Conservation (phyloP, 306 rosid genomes). For the Sphenostylis stenocarpa region DNA sequence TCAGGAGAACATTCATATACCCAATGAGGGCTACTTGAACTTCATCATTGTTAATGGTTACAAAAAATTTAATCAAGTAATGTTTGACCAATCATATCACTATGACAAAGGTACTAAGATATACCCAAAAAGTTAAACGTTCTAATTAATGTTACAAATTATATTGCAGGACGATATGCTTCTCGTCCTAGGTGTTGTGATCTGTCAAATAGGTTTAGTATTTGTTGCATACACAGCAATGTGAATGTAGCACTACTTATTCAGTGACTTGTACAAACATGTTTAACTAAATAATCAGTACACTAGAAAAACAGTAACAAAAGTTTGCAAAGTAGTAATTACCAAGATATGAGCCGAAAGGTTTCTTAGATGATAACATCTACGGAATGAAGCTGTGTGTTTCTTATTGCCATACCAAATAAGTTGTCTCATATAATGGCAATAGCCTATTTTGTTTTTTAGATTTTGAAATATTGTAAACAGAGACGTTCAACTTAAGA, state of each 20-base stretch:
- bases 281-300: neutral
- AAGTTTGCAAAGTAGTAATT: neutral
- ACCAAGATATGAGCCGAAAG: neutral
- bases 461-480: neutral
- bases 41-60: conserved; percentile 13
- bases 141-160: conserved; percentile 14
- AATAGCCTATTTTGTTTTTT: conserved; percentile 2
- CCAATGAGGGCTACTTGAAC: conserved; percentile 11
- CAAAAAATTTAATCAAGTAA: conserved; percentile 25
- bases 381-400: neutral
- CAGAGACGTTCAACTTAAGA: neutral
- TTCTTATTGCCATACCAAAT: neutral
- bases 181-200: conserved; percentile 13
- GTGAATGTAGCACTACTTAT: neutral
- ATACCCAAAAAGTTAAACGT: conserved; percentile 1
- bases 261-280: neutral
- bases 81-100: neutral
- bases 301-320: neutral
- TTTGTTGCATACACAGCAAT: conserved; percentile 10
- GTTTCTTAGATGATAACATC: neutral
- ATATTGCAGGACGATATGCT: conserved; percentile 14
- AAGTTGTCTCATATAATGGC: conserved; percentile 11
- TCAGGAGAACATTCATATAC: neutral
- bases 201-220: neutral
- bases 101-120: neutral